phyloP scores from a whole-genome alignment of 176 grass and related monocot genomes.

The Oryza meridionalis region DNA sequence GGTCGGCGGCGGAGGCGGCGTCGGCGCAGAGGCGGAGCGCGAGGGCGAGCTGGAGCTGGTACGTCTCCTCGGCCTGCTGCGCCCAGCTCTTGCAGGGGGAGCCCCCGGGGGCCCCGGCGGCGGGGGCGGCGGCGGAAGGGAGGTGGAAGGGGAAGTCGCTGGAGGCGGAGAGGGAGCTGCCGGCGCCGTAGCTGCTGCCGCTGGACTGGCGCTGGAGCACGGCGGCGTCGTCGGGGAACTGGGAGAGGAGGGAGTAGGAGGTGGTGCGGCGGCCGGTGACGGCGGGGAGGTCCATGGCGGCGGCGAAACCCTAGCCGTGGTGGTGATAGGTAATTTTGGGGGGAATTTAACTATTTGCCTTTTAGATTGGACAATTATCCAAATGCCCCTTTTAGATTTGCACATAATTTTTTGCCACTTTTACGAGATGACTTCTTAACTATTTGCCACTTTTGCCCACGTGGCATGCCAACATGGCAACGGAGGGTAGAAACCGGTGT shows the following conservation, averaged over 20 bases:
- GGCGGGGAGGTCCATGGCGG: slow-evolving; percentile 47
- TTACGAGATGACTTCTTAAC: too few relatives aligned
- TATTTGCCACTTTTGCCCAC: too few relatives aligned
- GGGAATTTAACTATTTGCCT: too few relatives aligned
- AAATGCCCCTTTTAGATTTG: too few relatives aligned
- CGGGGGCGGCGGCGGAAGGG: slow-evolving; percentile 26
- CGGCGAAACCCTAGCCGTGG: not conserved
- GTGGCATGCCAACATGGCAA: too few relatives aligned
- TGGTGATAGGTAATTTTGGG: slow-evolving; percentile 13
- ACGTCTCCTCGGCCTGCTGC: slow-evolving; percentile 97
- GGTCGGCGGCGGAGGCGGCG: slow-evolving; percentile 68
- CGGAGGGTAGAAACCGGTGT: too few relatives aligned
- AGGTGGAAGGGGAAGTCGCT: slow-evolving; percentile 67
- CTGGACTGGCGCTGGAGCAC: slow-evolving; percentile 85
- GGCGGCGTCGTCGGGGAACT: slow-evolving; percentile 54
- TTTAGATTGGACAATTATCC: too few relatives aligned
- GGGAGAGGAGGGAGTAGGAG: slow-evolving; percentile 58
- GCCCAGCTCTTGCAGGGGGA: slow-evolving; percentile 91
- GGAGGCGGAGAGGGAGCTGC: slow-evolving; percentile 73
- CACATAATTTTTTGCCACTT: too few relatives aligned
- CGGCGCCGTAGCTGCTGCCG: slow-evolving; percentile 94
- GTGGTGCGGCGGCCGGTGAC: slow-evolving; percentile 43
- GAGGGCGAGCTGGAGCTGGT: slow-evolving; percentile 92
- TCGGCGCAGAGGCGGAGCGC: slow-evolving; percentile 93
- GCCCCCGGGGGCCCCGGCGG: not conserved